These are phyloP conservation scores for Cicer bijugum DNA, from an alignment of 306 rosid species.

Conservation along the genomic window DNA sequence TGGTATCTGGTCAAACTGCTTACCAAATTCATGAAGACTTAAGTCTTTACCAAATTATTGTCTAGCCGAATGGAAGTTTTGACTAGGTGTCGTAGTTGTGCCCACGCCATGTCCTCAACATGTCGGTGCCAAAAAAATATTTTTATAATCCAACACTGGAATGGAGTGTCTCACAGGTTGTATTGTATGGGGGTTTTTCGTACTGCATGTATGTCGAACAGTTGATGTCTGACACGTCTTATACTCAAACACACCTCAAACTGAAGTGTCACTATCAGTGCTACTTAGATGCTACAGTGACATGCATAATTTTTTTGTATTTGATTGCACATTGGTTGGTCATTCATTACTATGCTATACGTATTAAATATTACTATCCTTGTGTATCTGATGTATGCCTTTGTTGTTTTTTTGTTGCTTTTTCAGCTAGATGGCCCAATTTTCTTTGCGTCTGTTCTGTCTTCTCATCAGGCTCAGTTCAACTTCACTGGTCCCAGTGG, in stretches of 20 bases:
- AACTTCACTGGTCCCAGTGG: conserved; percentile 98
- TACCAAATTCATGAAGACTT: too few relatives aligned
- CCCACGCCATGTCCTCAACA: neutral
- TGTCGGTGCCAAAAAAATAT: neutral
- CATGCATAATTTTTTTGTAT: conserved; percentile 11
- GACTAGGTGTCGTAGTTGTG: conserved; percentile 1
- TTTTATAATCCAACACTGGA: neutral
- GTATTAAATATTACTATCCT: conserved; percentile 17
- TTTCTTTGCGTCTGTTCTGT: conserved; percentile 93
- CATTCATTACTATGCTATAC: conserved; percentile 17
- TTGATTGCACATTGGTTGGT: conserved; percentile 20
- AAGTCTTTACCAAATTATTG: neutral
- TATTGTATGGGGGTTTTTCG: neutral
- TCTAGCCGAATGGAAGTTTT: neutral
- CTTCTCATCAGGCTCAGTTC: conserved; percentile 97
- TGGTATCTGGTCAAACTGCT: neutral
- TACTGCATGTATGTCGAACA: neutral
- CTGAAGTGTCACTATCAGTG: neutral
- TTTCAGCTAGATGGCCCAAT: conserved; percentile 98
- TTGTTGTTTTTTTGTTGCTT: conserved; percentile 18
- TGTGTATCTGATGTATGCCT: conserved; percentile 47
- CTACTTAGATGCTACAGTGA: neutral
- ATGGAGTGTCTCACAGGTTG: neutral
- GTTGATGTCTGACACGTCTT: neutral
- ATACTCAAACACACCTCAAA: neutral